These are phyloP conservation scores for Cutaneotrichosporon sp. DNA, from an alignment of 1,284 basidiomycete species.

Conservation along the genomic window DNA sequence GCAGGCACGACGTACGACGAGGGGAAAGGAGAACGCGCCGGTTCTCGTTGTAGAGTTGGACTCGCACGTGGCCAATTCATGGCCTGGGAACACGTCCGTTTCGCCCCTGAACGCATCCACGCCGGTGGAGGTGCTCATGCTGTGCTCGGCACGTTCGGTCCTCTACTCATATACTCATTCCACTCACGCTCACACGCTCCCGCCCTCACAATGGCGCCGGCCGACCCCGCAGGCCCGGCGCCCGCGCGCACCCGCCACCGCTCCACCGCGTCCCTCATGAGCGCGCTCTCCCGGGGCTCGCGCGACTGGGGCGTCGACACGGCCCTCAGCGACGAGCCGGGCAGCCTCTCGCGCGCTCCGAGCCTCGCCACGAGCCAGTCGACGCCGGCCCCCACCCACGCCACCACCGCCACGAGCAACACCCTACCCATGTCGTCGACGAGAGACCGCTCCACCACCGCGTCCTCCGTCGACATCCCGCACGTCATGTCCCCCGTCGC, in stretches of 20 bases:
- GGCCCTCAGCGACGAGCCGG: neutral
- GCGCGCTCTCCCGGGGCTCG: neutral
- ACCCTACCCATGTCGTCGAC: too few relatives aligned
- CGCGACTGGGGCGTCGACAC: neutral
- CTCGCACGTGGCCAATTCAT: too few relatives aligned
- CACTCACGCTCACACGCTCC: neutral
- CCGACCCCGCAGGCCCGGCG: constrained; percentile 2
- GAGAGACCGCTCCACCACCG: neutral
- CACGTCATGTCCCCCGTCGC: neutral
- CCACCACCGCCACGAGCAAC: too few relatives aligned
- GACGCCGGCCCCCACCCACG: too few relatives aligned
- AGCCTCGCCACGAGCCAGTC: too few relatives aligned
- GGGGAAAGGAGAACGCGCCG: too few relatives aligned
- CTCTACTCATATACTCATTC: neutral
- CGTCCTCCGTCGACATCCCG: neutral
- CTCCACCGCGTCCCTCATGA: neutral
- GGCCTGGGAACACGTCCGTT: too few relatives aligned
- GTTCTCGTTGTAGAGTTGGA: too few relatives aligned
- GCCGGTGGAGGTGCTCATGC: too few relatives aligned
- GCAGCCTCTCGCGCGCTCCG: neutral
- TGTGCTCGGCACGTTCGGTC: too few relatives aligned
- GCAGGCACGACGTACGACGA: too few relatives aligned
- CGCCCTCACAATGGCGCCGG: constrained; percentile 9
- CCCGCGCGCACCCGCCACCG: neutral
- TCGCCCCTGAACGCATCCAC: too few relatives aligned